These are phyloP conservation scores for Mercurialis annua DNA, from an alignment of 345 rosid genomes.

Conservation along the genomic window DNA sequence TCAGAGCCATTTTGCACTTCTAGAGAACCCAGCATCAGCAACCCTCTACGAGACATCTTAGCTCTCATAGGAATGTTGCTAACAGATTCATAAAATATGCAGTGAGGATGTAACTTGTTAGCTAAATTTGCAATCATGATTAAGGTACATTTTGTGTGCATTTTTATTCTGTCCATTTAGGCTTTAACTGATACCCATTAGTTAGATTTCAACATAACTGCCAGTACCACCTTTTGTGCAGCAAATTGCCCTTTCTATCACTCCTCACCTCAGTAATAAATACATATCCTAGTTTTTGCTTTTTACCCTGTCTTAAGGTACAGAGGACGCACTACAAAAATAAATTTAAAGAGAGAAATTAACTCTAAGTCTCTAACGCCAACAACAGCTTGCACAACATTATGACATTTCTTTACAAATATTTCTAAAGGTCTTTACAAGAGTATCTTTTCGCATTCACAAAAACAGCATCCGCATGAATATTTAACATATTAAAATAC, in stretches of 20 bases:
- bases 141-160: not conserved
- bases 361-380: no score
- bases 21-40: constrained; percentile 3
- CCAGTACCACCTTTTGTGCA: constrained; percentile 1
- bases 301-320: not conserved
- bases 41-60: not conserved
- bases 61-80: not conserved
- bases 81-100: not conserved
- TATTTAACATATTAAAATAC: not conserved
- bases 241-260: not conserved
- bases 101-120: not conserved
- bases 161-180: no score
- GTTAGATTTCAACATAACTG: not conserved
- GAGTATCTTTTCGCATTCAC: not conserved
- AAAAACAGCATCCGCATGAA: not conserved
- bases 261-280: not conserved
- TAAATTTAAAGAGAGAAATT: not conserved
- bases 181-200: no score
- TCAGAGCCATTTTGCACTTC: not conserved
- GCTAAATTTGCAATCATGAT: not conserved
- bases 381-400: not conserved
- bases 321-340: not conserved
- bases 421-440: not conserved
- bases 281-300: no score
- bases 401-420: not conserved